Evolutionary conservation across 1,284 basidiomycete genomes (phyloP), one percentile per base, ranked within the genome.

Genomic region (Coniferiporia sulphurascens): DNA sequence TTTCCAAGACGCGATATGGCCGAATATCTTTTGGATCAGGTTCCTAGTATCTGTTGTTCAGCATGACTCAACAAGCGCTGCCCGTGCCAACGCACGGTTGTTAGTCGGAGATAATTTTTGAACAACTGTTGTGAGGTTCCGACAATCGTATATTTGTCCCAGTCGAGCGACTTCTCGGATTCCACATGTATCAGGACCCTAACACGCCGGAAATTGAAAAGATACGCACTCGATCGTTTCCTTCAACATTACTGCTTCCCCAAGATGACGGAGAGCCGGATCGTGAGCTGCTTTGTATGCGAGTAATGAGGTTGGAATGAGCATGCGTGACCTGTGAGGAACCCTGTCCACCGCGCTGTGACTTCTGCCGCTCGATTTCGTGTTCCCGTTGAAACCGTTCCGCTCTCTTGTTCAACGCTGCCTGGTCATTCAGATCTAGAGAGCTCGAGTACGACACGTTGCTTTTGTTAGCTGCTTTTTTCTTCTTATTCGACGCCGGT

Each of bases 111-210:
- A 73, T 98, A 99, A 61, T 94, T 90, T 76, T 99, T 99, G 78
- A 98, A 98, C 27, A 97, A 77, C 66, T 91, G 90, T 65, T 82
- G 82, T 54, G 83, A 91, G 27, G 90, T 95, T 56, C 97, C 97
- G 52, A 97, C 92, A 67, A 99, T 98, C 3, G 95, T 98, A 73
- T 89, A 82, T 57, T 86, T 85, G 76, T 99, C 96, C 97, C 97
- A 99, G 72, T 97, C 91, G 9, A 97, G 94, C 68, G 96, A 95
- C 95, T 95, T 69, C 12, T n/a, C 46, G 53, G 51, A 48, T 45
- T n/a, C 46, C 27, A 2, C 27, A 5, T 5, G 5, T 17, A 48
- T 2, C 35, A n/a, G 38, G 15, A 12, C 17, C 4, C 36, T 32
- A 22, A 17, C 32, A 32, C 8, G 17, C 21, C 52, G 7, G 12